These are phyloP conservation scores for Kwoniella shandongensis DNA, from an alignment of 768 basidiomycete species.

Conservation along the genomic window DNA sequence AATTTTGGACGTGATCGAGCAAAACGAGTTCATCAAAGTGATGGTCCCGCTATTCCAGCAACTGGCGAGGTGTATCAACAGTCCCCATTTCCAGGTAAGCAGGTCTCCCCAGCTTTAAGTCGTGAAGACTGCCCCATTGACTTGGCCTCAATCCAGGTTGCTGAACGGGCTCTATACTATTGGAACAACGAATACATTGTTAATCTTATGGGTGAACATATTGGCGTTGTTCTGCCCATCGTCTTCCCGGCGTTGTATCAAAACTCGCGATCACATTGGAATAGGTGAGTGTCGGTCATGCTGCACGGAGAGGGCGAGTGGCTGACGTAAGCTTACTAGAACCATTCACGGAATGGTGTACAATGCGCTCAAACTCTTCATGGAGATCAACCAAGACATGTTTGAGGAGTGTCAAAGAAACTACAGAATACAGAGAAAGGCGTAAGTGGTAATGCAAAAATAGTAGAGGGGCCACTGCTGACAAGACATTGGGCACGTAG, in stretches of 20 bases:
- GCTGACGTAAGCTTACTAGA: too few species aligned
- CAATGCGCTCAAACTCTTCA: conserved; percentile 95
- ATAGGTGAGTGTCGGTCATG: conserved; percentile 70
- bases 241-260: conserved; percentile 95
- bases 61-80: conserved; percentile 93
- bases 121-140: background rate
- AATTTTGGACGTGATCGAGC: conserved; percentile 96
- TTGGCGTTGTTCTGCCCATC: conserved; percentile 82
- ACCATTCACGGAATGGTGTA: conserved; percentile 99
- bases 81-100: conserved; percentile 88
- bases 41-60: conserved; percentile 90
- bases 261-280: conserved; percentile 98
- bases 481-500: conserved; percentile 56
- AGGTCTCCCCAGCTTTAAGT: background rate
- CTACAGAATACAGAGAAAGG: conserved; percentile 81
- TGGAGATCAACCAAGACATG: conserved; percentile 97
- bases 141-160: conserved; percentile 59
- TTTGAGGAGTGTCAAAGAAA: conserved; percentile 92
- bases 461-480: background rate
- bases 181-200: conserved; percentile 99
- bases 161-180: conserved; percentile 91
- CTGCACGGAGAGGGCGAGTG: too few species aligned
- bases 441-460: conserved; percentile 61
- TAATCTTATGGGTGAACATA: conserved; percentile 97
- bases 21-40: conserved; percentile 92